Percentiles rank a stretch among this genome's conserved stretches.
phyloP scores from a whole-genome alignment of 75 land plant species.

The Picea sitchensis region DNA sequence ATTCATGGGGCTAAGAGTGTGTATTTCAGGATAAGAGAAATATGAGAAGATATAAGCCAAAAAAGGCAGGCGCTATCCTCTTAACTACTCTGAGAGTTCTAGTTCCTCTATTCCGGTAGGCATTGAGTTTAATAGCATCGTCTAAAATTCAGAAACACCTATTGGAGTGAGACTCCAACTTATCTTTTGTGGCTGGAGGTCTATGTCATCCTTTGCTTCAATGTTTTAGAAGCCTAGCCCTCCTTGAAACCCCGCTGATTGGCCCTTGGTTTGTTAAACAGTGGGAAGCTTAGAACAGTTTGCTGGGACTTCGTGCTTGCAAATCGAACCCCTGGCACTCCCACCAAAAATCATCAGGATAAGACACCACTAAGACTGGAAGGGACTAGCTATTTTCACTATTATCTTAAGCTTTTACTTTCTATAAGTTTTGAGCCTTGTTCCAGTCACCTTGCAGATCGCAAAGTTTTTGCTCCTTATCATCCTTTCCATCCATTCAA shows the following conservation, averaged over 20 bases:
- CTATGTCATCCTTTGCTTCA: too few relatives aligned
- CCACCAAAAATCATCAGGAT: not conserved
- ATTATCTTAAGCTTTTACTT: not conserved
- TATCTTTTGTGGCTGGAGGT: too few relatives aligned
- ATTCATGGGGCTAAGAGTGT: not conserved
- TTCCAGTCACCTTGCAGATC: not conserved
- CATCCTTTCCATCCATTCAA: too few relatives aligned
- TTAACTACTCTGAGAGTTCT: too few relatives aligned
- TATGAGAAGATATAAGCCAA: too few relatives aligned
- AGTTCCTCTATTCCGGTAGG: too few relatives aligned
- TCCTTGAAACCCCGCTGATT: not conserved
- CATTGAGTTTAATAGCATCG: too few relatives aligned
- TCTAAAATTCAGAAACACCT: not conserved
- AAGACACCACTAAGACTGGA: not conserved
- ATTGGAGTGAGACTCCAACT: too few relatives aligned
- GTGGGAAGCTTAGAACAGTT: not conserved
- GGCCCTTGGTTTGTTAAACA: not conserved
- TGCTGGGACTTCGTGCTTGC: too few relatives aligned
- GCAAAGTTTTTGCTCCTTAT: not conserved
- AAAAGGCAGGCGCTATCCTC: not conserved
- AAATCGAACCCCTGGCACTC: too few relatives aligned
- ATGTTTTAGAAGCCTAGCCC: not conserved
- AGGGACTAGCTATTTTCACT: not conserved
- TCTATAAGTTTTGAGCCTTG: not conserved
- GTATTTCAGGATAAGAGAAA: not conserved